Conservation (phyloP, 2,329 filamentous ascomycete genomes). For the Harringtonia lauricola region DNA sequence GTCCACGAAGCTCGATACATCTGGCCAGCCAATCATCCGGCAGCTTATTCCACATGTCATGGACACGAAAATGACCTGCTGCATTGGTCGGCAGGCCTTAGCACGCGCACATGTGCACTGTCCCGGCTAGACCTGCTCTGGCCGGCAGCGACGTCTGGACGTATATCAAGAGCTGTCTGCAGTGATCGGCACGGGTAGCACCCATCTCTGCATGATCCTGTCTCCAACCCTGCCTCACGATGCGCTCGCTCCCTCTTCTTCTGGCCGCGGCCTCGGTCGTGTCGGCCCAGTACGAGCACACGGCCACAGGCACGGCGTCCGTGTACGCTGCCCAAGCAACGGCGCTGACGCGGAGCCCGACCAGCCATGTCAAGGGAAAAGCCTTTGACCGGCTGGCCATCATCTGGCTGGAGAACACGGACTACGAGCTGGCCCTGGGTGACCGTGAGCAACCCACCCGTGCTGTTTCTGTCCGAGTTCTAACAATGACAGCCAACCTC, state of each 20-base stretch:
- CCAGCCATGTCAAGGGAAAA: constrained; percentile 55
- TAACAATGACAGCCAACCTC: constrained; percentile 31
- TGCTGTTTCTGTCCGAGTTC: background rate
- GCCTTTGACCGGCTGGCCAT: constrained; percentile 62
- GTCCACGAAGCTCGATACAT: too few species aligned
- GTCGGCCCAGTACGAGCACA: constrained; percentile 23
- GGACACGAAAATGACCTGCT: background rate
- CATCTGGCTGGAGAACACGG: constrained; percentile 71
- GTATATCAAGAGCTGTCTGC: too few species aligned
- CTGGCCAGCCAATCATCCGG: constrained; percentile 3
- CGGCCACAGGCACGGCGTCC: constrained; percentile 36
- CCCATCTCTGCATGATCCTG: too few species aligned
- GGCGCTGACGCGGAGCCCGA: constrained; percentile 48
- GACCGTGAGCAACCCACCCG: constrained; percentile 39
- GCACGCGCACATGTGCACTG: too few species aligned
- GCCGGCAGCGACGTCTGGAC: too few species aligned
- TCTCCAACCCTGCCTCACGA: too few species aligned
- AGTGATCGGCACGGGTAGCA: too few species aligned
- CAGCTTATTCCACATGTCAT: constrained; percentile 4
- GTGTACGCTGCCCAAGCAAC: constrained; percentile 48
- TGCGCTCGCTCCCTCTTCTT: constrained; percentile 6
- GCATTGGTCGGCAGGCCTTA: too few species aligned
- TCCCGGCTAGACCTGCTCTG: too few species aligned
- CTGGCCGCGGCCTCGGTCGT: constrained; percentile 9
- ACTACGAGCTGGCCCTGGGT: constrained; percentile 51